Conservation (phyloP, 129 eudicot genomes). For the Rutidosis leptorrhynchoides region DNA sequence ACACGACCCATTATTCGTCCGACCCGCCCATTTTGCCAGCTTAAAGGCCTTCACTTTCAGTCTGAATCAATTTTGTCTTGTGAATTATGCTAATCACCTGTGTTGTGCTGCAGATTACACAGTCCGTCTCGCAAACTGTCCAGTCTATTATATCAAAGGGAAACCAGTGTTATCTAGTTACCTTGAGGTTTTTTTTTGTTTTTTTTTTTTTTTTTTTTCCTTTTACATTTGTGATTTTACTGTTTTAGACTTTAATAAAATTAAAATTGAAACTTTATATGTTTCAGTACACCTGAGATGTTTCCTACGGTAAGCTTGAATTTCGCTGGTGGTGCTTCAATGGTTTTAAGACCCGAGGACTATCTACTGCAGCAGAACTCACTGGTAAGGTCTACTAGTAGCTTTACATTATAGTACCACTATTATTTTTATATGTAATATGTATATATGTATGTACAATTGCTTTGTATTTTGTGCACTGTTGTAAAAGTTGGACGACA, state of each 20-base stretch:
- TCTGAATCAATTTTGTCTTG: too few species aligned
- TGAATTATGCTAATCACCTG: too few species aligned
- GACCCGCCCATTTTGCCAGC: neutral
- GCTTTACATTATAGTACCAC: neutral
- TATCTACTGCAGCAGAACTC: constrained; percentile 86
- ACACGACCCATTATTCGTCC: neutral
- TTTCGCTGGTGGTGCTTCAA: constrained; percentile 89
- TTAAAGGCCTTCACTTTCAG: neutral
- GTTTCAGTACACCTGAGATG: constrained; percentile 57
- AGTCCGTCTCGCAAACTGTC: constrained; percentile 52
- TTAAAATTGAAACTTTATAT: neutral
- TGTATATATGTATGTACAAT: too few species aligned
- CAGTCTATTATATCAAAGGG: constrained; percentile 69
- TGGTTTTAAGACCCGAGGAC: constrained; percentile 73
- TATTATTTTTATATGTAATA: too few species aligned
- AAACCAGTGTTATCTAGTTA: constrained; percentile 61
- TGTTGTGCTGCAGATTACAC: constrained; percentile 60
- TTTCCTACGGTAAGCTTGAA: constrained; percentile 82
- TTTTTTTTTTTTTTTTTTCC: too few species aligned
- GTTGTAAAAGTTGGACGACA: too few species aligned
- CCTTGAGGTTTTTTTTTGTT: constrained; percentile 55
- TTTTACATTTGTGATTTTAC: too few species aligned
- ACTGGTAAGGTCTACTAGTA: constrained; percentile 42
- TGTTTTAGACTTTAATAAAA: neutral
- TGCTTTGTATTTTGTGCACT: neutral